phyloP scores from a whole-genome alignment of 2,329 filamentous ascomycete species.

The Botryotinia convoluta region DNA sequence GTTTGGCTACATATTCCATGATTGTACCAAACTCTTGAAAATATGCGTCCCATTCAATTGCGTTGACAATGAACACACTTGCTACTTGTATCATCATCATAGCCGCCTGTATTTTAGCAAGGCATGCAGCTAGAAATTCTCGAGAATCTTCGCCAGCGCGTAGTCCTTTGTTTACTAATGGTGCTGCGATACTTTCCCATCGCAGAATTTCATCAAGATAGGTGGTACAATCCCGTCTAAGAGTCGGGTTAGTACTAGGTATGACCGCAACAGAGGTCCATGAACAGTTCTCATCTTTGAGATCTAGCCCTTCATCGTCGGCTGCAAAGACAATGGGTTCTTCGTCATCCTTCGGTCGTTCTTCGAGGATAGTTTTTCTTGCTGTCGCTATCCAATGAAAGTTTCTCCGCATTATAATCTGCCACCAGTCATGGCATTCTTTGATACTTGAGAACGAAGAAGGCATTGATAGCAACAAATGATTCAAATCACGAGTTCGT shows the following conservation, averaged over 20 bases:
- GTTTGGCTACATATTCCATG: slow-evolving; percentile 10
- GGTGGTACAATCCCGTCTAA: slow-evolving; percentile 18
- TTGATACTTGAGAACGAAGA: slow-evolving; percentile 17
- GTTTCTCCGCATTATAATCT: slow-evolving; percentile 22
- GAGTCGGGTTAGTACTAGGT: neutral
- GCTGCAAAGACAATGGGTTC: neutral
- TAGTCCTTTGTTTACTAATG: neutral
- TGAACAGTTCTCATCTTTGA: slow-evolving; percentile 9
- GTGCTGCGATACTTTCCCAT: slow-evolving; percentile 21
- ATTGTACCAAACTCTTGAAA: slow-evolving; percentile 20
- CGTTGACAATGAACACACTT: slow-evolving; percentile 15
- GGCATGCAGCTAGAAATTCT: slow-evolving; percentile 12
- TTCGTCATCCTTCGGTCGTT: neutral
- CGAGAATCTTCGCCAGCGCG: neutral
- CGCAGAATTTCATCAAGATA: slow-evolving; percentile 20
- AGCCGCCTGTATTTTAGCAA: slow-evolving; percentile 22
- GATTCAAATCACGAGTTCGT: slow-evolving; percentile 10
- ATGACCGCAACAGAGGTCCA: neutral
- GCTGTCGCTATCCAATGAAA: slow-evolving; percentile 19
- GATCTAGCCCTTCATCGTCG: neutral
- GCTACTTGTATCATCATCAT: slow-evolving; percentile 18
- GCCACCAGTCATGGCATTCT: slow-evolving; percentile 21
- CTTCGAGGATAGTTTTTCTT: neutral
- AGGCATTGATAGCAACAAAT: slow-evolving; percentile 15
- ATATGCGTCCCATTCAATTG: slow-evolving; percentile 20